Conservation (phyloP, 257 asterid genomes). For the Schizonepeta tenuifolia region DNA sequence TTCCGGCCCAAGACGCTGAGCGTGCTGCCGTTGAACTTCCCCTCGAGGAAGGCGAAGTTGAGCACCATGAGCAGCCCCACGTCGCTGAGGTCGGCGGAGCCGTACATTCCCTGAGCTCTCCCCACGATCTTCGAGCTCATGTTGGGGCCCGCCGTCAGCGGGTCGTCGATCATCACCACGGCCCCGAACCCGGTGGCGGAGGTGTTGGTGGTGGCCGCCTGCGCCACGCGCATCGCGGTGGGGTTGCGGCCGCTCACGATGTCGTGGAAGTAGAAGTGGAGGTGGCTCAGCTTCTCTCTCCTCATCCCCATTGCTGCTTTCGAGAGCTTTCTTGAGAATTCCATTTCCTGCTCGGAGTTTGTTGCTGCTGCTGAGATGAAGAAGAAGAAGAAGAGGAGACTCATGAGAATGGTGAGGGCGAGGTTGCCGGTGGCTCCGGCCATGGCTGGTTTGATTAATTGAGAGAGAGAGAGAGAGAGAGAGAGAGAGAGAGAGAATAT, state of each 20-base stretch:
- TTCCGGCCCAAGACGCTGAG: conserved; percentile 53
- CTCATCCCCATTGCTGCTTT: conserved; percentile 35
- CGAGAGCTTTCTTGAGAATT: conserved; percentile 28
- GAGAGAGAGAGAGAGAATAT: neutral
- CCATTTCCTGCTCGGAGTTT: neutral
- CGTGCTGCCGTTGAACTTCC: conserved; percentile 52
- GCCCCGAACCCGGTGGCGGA: conserved; percentile 48
- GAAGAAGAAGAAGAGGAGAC: neutral
- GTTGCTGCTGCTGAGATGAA: neutral
- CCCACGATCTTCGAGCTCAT: conserved; percentile 41
- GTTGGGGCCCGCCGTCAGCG: conserved; percentile 40
- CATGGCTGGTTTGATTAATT: conserved; percentile 24
- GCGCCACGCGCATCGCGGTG: conserved; percentile 41
- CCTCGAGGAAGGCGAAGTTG: conserved; percentile 45
- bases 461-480: conserved; percentile 7
- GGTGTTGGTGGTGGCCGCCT: conserved; percentile 39
- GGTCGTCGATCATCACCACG: conserved; percentile 51
- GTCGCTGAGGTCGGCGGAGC: conserved; percentile 37
- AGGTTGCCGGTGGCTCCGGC: neutral
- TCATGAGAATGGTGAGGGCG: conserved; percentile 27
- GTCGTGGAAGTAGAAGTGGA: conserved; percentile 59
- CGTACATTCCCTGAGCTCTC: conserved; percentile 53
- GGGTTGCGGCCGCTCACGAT: conserved; percentile 44
- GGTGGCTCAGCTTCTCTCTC: conserved; percentile 48
- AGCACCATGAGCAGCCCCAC: conserved; percentile 44